Conservation (phyloP, 163 green algal genomes). For the Scenedesmus sp. region DNA sequence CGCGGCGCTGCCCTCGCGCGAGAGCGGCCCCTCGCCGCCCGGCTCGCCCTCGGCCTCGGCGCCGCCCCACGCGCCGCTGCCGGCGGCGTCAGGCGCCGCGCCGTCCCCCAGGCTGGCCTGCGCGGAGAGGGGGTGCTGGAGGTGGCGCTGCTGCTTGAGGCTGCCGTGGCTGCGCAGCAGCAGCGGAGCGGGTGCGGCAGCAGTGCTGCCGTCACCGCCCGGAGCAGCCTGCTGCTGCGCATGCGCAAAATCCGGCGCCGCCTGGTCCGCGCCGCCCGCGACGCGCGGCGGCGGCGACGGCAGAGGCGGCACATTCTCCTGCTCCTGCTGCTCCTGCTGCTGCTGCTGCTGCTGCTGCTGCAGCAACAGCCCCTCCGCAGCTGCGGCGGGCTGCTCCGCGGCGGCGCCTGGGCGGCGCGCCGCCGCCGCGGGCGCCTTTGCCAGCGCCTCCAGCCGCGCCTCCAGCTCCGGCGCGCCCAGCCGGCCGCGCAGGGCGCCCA, state of each 20-base stretch:
- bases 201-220: conserved; percentile 16
- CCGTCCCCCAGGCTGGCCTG: too few relatives aligned
- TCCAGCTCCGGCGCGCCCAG: neutral
- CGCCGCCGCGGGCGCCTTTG: conserved; percentile 2
- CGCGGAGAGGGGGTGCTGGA: too few relatives aligned
- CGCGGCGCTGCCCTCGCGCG: conserved; percentile 2
- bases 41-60: neutral
- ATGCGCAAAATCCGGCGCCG: conserved; percentile 4
- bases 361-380: neutral
- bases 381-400: neutral
- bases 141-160: neutral
- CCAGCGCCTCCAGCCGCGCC: neutral
- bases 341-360: conserved; percentile 11
- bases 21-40: neutral
- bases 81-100: too few relatives aligned
- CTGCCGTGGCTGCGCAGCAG: conserved; percentile 15
- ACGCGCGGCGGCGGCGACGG: neutral
- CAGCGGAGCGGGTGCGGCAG: conserved; percentile 8
- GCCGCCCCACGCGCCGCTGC: neutral
- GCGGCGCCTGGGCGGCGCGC: conserved; percentile 5
- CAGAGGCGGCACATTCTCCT: conserved; percentile 12
- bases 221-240: conserved; percentile 29
- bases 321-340: neutral
- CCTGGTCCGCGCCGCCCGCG: neutral
- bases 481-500: conserved; percentile 2